phyloP scores from a whole-genome alignment of 2,329 filamentous ascomycete genomes.

The Fusarium mexicanum region DNA sequence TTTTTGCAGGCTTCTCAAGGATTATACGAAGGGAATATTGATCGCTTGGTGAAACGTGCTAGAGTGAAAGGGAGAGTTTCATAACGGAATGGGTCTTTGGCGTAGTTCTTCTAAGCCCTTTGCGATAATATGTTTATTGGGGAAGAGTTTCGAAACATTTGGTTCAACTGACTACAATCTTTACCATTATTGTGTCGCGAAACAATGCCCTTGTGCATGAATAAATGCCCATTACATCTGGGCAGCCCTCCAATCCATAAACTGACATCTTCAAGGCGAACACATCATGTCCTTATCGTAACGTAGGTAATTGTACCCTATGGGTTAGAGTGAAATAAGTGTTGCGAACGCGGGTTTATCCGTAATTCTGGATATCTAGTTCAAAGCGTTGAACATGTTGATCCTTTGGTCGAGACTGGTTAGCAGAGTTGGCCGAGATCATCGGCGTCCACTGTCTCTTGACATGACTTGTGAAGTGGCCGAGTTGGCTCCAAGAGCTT shows the following conservation, averaged over 20 bases:
- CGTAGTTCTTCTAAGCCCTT: conserved; percentile 7
- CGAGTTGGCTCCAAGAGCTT: background rate
- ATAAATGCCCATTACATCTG: background rate
- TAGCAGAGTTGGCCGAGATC: conserved; percentile 12
- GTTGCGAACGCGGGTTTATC: background rate
- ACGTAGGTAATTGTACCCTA: background rate
- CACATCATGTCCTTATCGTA: background rate
- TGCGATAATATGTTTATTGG: background rate
- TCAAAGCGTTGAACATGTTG: background rate
- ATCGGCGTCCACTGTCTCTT: background rate
- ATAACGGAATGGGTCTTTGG: background rate
- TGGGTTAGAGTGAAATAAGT: background rate
- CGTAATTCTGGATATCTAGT: background rate
- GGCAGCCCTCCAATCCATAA: background rate
- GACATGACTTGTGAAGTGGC: conserved; percentile 9
- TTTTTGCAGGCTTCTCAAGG: background rate
- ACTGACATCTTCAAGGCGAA: background rate
- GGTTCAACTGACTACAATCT: background rate
- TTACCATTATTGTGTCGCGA: background rate
- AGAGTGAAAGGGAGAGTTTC: conserved; percentile 15
- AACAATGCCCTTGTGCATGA: background rate
- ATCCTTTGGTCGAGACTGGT: background rate
- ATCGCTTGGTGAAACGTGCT: conserved; percentile 26
- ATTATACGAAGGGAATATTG: background rate
- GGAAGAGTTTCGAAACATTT: background rate